These are phyloP conservation scores for Globisporangium paroecandrum DNA, from an alignment of 352 stramenopile genomes.

Conservation along the genomic window DNA sequence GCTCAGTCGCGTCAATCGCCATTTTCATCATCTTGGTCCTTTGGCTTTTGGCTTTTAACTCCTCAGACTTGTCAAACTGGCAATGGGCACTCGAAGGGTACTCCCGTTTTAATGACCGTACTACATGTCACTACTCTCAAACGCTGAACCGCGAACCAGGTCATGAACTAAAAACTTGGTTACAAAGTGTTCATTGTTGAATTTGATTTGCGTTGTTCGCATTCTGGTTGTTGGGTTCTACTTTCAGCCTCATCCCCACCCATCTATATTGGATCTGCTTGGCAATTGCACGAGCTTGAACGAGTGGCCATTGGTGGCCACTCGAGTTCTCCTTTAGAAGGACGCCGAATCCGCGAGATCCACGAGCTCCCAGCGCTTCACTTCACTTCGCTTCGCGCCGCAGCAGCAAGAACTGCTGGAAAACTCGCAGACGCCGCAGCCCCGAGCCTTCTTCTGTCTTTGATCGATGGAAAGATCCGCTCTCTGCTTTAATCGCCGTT, in stretches of 20 bases:
- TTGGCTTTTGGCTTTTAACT: neutral
- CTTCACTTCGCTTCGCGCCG: slow-evolving; percentile 35
- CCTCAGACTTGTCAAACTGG: too few relatives aligned
- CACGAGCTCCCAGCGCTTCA: slow-evolving; percentile 33
- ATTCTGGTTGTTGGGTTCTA: too few relatives aligned
- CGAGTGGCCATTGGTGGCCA: too few relatives aligned
- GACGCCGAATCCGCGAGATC: neutral
- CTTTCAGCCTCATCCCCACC: too few relatives aligned
- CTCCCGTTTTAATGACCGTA: neutral
- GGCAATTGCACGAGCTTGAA: too few relatives aligned
- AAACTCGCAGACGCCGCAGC: slow-evolving; percentile 41
- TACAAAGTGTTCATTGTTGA: too few relatives aligned
- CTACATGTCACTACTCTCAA: neutral
- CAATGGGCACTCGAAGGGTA: neutral
- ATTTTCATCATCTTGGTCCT: neutral
- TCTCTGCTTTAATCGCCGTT: neutral
- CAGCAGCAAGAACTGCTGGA: slow-evolving; percentile 55
- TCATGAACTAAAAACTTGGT: too few relatives aligned
- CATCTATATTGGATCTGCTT: too few relatives aligned
- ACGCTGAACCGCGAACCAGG: neutral
- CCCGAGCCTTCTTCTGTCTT: slow-evolving; percentile 7
- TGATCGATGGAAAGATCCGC: neutral
- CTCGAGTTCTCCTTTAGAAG: neutral
- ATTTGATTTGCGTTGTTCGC: too few relatives aligned
- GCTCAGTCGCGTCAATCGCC: neutral